A percentile compares a stretch with the other conserved stretches of the same genome.
These are phyloP conservation scores for Phytopythium chamaehyphon DNA, from an alignment of 352 stramenopile species.

Conservation along the genomic window DNA sequence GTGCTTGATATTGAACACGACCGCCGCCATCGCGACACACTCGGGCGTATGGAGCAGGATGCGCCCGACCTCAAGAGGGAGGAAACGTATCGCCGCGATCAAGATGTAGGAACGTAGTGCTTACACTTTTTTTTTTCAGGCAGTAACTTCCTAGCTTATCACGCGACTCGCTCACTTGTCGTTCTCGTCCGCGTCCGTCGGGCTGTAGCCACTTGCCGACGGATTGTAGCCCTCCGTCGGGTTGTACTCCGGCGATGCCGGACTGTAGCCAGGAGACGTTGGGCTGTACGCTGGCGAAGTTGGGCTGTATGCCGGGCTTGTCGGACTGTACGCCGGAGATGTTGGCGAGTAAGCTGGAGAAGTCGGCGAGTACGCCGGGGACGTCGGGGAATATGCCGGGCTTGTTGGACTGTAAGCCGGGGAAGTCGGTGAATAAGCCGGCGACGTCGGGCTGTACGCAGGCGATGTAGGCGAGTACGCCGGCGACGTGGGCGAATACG, in stretches of 20 bases:
- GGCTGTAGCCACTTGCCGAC: constrained; percentile 68
- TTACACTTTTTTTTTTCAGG: neutral
- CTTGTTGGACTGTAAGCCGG: constrained; percentile 74
- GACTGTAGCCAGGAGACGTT: constrained; percentile 70
- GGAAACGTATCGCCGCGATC: neutral
- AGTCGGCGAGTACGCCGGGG: constrained; percentile 73
- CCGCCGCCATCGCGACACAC: no score
- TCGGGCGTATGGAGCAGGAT: no score
- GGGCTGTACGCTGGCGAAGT: constrained; percentile 72
- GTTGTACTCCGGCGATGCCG: constrained; percentile 78
- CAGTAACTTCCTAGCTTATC: no score
- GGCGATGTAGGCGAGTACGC: constrained; percentile 61
- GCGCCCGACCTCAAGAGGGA: neutral
- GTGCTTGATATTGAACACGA: no score
- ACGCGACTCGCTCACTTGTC: constrained; percentile 21
- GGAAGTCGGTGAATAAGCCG: constrained; percentile 68
- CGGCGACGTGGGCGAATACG: constrained; percentile 59
- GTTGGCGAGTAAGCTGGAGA: constrained; percentile 70
- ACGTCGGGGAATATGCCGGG: constrained; percentile 86
- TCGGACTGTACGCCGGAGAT: constrained; percentile 55
- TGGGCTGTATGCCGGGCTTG: constrained; percentile 53
- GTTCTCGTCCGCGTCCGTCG: constrained; percentile 59
- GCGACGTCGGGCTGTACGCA: constrained; percentile 59
- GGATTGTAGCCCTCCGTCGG: constrained; percentile 80
- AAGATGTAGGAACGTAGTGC: neutral